Conservation (phyloP, 345 rosid genomes). For the Citrus cavaleriei region DNA sequence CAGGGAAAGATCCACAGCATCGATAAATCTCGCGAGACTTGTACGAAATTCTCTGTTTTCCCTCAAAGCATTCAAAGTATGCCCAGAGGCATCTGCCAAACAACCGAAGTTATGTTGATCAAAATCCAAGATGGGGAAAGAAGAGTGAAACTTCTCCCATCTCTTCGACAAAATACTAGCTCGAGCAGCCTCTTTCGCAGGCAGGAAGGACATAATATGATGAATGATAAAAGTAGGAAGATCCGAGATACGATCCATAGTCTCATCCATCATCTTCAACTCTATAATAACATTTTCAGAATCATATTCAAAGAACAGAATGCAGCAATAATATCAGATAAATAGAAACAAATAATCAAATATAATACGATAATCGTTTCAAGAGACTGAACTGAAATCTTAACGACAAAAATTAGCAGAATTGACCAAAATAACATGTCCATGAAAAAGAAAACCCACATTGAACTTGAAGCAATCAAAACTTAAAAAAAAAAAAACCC, state of each 20-base stretch:
- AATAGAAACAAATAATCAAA: too few species aligned
- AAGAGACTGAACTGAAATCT: too few species aligned
- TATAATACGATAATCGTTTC: too few species aligned
- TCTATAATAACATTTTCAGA: too few species aligned
- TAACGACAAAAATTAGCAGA: too few species aligned
- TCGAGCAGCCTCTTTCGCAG: background rate
- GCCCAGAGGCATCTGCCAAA: background rate
- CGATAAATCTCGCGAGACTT: background rate
- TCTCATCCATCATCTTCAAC: background rate
- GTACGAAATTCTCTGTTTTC: too few species aligned
- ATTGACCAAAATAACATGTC: too few species aligned
- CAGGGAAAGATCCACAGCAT: background rate
- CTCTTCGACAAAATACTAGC: background rate
- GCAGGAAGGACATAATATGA: background rate
- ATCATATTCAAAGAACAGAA: too few species aligned
- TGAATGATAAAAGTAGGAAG: background rate
- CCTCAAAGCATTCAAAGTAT: background rate
- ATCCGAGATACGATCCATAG: background rate
- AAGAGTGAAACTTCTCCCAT: background rate
- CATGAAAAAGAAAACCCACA: too few species aligned
- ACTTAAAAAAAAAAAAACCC: too few species aligned
- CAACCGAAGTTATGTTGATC: background rate
- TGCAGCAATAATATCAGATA: too few species aligned
- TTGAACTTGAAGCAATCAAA: too few species aligned
- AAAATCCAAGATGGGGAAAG: background rate